These are phyloP conservation scores for Chrysosporium keratinophilum DNA, from an alignment of 2,329 filamentous ascomycete genomes.

Conservation along the genomic window DNA sequence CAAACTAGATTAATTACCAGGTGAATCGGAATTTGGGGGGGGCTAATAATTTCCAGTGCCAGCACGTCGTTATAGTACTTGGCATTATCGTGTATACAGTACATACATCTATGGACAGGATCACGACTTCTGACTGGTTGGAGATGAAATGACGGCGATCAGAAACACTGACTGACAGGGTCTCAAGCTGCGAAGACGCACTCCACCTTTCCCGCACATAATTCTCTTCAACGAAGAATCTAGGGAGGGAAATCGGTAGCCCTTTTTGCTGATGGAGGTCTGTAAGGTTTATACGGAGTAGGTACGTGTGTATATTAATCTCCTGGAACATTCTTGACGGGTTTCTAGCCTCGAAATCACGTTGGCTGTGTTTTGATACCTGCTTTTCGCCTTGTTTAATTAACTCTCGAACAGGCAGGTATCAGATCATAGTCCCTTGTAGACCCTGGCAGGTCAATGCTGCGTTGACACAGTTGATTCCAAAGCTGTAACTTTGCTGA, in stretches of 20 bases:
- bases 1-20: not conserved
- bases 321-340: conserved; percentile 6
- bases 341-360: not conserved
- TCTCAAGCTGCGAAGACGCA: not conserved
- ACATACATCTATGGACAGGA: too few species aligned
- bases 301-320: not conserved
- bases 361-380: not conserved
- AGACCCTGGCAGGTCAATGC: not conserved
- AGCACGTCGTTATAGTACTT: not conserved
- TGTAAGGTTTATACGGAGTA: not conserved
- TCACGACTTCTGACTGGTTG: too few species aligned
- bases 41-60: not conserved
- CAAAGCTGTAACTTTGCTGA: not conserved
- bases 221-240: not conserved
- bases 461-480: not conserved
- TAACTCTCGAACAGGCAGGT: conserved; percentile 6
- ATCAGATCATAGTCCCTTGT: not conserved
- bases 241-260: not conserved
- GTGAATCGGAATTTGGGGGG: not conserved
- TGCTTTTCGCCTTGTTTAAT: not conserved
- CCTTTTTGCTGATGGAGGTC: not conserved
- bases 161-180: not conserved
- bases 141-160: too few species aligned
- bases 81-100: too few species aligned
- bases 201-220: not conserved